Base-by-base conservation (phyloP, 139 green algal genomes). In the Chlamydomonas applanata region DNA sequence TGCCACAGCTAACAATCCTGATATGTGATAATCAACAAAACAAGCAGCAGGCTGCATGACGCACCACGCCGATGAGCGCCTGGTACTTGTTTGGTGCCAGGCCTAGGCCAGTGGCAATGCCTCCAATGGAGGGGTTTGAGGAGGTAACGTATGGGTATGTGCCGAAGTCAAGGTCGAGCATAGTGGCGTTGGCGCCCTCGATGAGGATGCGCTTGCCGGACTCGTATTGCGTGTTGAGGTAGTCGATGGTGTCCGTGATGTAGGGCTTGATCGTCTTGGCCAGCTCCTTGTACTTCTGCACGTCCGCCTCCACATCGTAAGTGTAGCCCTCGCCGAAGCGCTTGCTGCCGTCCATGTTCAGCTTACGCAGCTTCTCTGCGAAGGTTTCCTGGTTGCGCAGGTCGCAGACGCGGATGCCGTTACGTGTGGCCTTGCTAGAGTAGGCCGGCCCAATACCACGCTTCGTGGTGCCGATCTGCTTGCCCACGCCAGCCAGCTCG, bases 81-180 rank as follows among this genome's bases (percentile, higher is more conserved):
- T 93, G 76, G 69, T 97, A 92, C 56, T 91, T 93, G 70, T 75
- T 92, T 11, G 96, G 96, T 0, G 96, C 91, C 44, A 99, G 80
- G 61, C 96, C 96, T 36, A 99, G 88, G 36, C 96, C 96, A 14
- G 88, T 87, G 61, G 91, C 91, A 24, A 99, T 93, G 70, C 96
- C 96, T 17, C 96, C 96, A 45, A 98, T 94, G 69, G 85, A 94
- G 36, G 95, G 95, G 87, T 99, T 99, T 66, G 91, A 97, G 34
- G 91, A 97, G 16, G 96, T 99, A 13, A 99, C 96, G 72, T 95
- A 99, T n/a, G 96, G 96, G 88, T 99, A 99, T 30, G 96, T 99
- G 56, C 96, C 96, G 64, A 98, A 98, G 85, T 99, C 96, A 4
- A 99, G 66, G 82, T 99, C 96, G 25, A 99, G 87, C 94, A 99